Evolutionary conservation across 1,139 yeast species (phyloP), one percentile per base, ranked within the genome.

Genomic region (Suhomyces chickasaworum): DNA sequence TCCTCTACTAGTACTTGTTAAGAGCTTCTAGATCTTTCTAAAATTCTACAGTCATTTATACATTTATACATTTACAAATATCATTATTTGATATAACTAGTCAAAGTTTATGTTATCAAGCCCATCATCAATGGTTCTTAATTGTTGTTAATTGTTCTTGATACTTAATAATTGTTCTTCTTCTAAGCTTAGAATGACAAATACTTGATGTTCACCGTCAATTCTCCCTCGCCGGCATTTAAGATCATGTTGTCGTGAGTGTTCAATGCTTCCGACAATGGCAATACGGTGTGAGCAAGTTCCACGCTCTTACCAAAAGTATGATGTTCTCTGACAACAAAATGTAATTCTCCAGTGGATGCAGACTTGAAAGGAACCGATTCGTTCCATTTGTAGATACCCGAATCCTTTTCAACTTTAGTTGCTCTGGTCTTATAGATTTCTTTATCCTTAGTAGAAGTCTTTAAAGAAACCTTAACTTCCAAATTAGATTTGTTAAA

Each of bases 261-360:
- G 55, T 68, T 66, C 41, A 64, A 49, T 31, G 57, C 71, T 16
- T 76, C 78, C n/a, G 59, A 48, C 52, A 81, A 66, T 12, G 58
- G 57, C 36, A 82, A 53, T 18, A 65, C 62, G 5, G 81, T 83
- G 44, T 74, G 75, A 13, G 88, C 96, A 41, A 89, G 52, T 44
- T 81, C 86, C 37, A 74, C 73, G 53, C 80, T 84, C 59, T 86
- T 83, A 37, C 96, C 93, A 56, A 91, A 78, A 3, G 82, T 78
- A 63, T 87, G 95, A 60, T 82, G 86, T 42, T 85, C 84, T 42
- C 80, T 74, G 13, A 88, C 78, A 34, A 73, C 71, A 58, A 91
- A 78, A 4, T 80, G 68, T 41, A 91, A 59, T 46, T 71, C 73
- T 3, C 85, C 84, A 15, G 78, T 83, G 2, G 83, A 65, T 4